Conservation (phyloP, 371 early-diverging fungal species). For the Mucor irregularis region DNA sequence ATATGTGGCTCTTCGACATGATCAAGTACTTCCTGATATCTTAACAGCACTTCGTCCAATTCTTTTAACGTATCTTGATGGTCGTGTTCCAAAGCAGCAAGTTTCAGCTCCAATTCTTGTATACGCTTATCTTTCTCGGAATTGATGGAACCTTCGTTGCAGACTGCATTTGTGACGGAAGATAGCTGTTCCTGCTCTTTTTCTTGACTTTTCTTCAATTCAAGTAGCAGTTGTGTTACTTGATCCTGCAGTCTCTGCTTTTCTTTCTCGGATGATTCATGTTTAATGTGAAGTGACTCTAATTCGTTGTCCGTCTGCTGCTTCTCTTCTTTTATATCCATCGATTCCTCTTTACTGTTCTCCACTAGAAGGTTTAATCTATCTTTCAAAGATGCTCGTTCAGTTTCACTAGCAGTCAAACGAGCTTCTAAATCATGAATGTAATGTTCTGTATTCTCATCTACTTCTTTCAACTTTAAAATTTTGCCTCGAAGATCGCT, state of each 20-base stretch:
- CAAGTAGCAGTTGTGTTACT: slow-evolving; percentile 9
- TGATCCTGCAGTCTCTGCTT: slow-evolving; percentile 10
- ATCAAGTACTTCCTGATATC: slow-evolving; percentile 42
- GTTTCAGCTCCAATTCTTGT: slow-evolving; percentile 17
- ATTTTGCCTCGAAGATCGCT: slow-evolving; percentile 40
- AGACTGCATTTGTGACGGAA: no score
- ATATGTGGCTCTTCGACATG: slow-evolving; percentile 12
- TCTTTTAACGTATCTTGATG: slow-evolving; percentile 39
- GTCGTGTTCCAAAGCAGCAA: slow-evolving; percentile 28
- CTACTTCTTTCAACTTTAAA: slow-evolving; percentile 43
- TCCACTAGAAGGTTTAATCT: slow-evolving; percentile 28
- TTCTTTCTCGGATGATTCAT: slow-evolving; percentile 12
- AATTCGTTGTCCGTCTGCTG: slow-evolving; percentile 13
- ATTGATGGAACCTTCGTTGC: no score
- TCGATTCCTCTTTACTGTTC: slow-evolving; percentile 5
- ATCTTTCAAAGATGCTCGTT: slow-evolving; percentile 22
- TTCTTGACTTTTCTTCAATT: slow-evolving; percentile 1
- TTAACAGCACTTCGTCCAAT: slow-evolving; percentile 35
- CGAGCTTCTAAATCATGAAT: slow-evolving; percentile 48
- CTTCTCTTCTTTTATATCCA: slow-evolving; percentile 13
- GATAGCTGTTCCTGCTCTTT: background rate
- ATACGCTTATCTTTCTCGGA: slow-evolving; percentile 23
- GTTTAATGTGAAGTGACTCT: slow-evolving; percentile 8
- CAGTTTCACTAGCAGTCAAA: slow-evolving; percentile 35
- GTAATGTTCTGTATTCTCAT: slow-evolving; percentile 50